Evolutionary conservation across 1,139 yeast species (phyloP), one percentile per base, ranked within the genome.

Genomic region (Saccharomyces hybrid): DNA sequence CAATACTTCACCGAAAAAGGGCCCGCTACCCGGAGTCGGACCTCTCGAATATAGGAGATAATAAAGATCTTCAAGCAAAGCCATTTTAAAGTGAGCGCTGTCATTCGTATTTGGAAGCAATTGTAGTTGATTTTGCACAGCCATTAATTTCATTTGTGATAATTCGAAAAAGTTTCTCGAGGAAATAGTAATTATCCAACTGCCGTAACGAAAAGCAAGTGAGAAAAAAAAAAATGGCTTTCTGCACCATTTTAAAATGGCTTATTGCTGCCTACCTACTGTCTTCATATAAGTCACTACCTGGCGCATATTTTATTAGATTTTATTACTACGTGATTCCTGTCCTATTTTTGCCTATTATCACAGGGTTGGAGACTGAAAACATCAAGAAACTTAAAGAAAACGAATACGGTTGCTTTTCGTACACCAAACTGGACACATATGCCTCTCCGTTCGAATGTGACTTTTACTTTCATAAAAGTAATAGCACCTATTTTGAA

Each of bases 401-500:
- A 11, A 59, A 60, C 50, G 58, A 58, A 34, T 55, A 55, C 47
- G 70, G 65, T 14, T 65, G 60, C 48, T 84, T 84, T 69, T 73
- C 75, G 34, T 75, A 79, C 55, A 69, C 76, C 1, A 66, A 71
- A 5, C 76, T 78, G 63, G 61, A 70, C 14, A 78, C 89, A 0
- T 83, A 82, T 59, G 88, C 87, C 34, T 84, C 93, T 0, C 82
- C 88, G 7, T 73, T 87, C 64, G 97, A 91, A 68, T 81, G 88
- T 64, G 98, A 91, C 70, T 79, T 87, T 75, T 88, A 88, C 66
- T 65, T 89, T 54, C 98, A 91, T 74, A 91, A 91, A 73, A 83
- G 86, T 57, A 91, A 91, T 69, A 82, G 91, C 19, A 86, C 96
- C 1, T 91, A 90, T 70, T 86, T 87, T 64, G 73, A 77, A n/a